Conservation (phyloP, 2,329 filamentous ascomycete genomes). For the Botrytis deweyae region DNA sequence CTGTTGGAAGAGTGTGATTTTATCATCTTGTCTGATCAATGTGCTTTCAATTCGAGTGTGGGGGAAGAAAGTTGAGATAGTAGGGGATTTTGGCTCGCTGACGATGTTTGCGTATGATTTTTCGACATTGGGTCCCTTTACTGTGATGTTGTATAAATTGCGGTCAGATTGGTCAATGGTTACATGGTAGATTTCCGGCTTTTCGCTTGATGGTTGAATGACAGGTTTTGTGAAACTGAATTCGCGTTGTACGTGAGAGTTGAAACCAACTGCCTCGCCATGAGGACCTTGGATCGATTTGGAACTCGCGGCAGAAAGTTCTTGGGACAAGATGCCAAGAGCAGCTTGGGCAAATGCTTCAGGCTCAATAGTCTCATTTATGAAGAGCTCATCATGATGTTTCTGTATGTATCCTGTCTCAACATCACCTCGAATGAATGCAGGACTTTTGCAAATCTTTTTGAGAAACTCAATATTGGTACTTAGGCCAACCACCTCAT, state of each 20-base stretch:
- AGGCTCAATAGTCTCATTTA: constrained; percentile 56
- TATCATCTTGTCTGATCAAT: constrained; percentile 62
- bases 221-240: constrained; percentile 33
- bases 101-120: constrained; percentile 44
- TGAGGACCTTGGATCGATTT: constrained; percentile 43
- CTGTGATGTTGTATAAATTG: constrained; percentile 43
- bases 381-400: constrained; percentile 77
- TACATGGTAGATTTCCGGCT: constrained; percentile 29
- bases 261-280: constrained; percentile 52
- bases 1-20: constrained; percentile 75
- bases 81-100: constrained; percentile 47
- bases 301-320: constrained; percentile 40
- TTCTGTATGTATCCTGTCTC: constrained; percentile 97
- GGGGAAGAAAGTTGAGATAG: constrained; percentile 75
- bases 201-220: constrained; percentile 10
- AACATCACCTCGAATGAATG: constrained; percentile 83
- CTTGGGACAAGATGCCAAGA: constrained; percentile 64
- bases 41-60: constrained; percentile 77
- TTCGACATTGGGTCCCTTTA: constrained; percentile 49
- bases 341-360: constrained; percentile 88
- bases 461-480: constrained; percentile 99
- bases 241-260: constrained; percentile 30
- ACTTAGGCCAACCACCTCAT: constrained; percentile 87
- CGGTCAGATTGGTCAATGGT: constrained; percentile 36
- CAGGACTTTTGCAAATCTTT: constrained; percentile 73